Percentiles rank a stretch among this genome's conserved stretches.
phyloP scores from a whole-genome alignment of 1,284 basidiomycete species.

The Naganishia sp. region DNA sequence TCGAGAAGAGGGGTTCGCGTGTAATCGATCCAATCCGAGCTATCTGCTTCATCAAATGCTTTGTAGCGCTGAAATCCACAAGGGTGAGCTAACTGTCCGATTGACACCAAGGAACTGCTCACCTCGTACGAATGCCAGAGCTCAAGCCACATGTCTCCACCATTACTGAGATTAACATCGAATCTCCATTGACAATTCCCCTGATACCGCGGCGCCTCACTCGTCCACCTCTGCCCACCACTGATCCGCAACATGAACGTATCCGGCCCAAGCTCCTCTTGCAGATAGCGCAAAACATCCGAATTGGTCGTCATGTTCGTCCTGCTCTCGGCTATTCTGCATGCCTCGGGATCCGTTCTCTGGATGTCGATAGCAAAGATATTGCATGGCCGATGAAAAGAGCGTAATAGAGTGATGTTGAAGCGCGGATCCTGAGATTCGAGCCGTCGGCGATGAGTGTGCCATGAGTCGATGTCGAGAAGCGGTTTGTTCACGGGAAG shows the following conservation, averaged over 20 bases:
- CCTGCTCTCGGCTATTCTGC: slow-evolving; percentile 15
- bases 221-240: slow-evolving; percentile 24
- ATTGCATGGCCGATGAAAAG: slow-evolving; percentile 1
- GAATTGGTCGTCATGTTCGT: slow-evolving; percentile 15
- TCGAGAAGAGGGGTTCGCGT: slow-evolving; percentile 24
- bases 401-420: not conserved
- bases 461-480: slow-evolving; percentile 8
- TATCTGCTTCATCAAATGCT: slow-evolving; percentile 14
- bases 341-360: slow-evolving; percentile 1
- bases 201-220: slow-evolving; percentile 7
- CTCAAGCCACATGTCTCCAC: slow-evolving; percentile 20
- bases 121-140: slow-evolving; percentile 21
- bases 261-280: slow-evolving; percentile 21
- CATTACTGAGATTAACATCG: slow-evolving; percentile 27
- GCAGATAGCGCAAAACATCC: slow-evolving; percentile 10
- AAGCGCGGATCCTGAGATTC: slow-evolving; percentile 1
- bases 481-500: slow-evolving; percentile 7
- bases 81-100: too few species aligned
- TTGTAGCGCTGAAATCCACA: not conserved
- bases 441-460: not conserved
- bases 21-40: slow-evolving; percentile 17
- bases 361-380: slow-evolving; percentile 14
- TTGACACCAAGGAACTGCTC: not conserved
- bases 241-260: slow-evolving; percentile 24
- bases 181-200: slow-evolving; percentile 25